Conservation (phyloP, 352 stramenopile genomes). For the Globisporangium emineosum region DNA sequence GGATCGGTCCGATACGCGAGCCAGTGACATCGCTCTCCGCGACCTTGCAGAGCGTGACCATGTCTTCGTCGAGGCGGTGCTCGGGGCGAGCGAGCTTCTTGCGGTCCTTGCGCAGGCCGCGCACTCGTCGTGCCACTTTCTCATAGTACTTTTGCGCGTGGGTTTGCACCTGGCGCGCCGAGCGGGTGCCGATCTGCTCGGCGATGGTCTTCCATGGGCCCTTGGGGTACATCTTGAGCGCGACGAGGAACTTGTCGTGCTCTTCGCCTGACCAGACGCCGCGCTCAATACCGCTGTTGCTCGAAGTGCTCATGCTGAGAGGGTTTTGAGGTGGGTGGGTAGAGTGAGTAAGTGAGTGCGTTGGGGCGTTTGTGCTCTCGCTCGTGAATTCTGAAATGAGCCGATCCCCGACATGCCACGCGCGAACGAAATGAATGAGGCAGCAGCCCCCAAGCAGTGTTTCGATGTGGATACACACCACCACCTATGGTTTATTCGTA, state of each 20-base stretch:
- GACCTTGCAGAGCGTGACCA: slow-evolving; percentile 15
- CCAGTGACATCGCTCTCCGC: slow-evolving; percentile 21
- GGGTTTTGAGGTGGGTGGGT: background rate
- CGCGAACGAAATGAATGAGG: slow-evolving; percentile 1
- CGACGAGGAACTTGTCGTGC: slow-evolving; percentile 30
- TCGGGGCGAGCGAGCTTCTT: slow-evolving; percentile 54
- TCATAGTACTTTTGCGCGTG: slow-evolving; percentile 64
- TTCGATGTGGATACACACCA: slow-evolving; percentile 11
- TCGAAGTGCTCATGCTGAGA: background rate
- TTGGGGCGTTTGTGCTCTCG: slow-evolving; percentile 1
- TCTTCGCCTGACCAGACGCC: slow-evolving; percentile 31
- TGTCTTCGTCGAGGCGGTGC: slow-evolving; percentile 53
- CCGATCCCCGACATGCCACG: background rate
- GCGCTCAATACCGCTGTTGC: slow-evolving; percentile 7
- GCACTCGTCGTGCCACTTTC: slow-evolving; percentile 60
- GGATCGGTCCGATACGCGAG: slow-evolving; percentile 12
- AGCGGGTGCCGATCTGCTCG: slow-evolving; percentile 32
- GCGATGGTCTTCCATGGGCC: slow-evolving; percentile 36
- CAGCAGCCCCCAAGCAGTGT: background rate
- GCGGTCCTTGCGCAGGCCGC: slow-evolving; percentile 49
- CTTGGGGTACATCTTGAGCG: slow-evolving; percentile 21
- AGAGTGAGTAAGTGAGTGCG: background rate
- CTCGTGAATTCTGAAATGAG: slow-evolving; percentile 16
- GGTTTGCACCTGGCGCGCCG: slow-evolving; percentile 62
- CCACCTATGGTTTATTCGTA: too few species aligned